A percentile compares a stretch with the other conserved stretches of the same genome.
Evolutionary conservation across 2,329 filamentous ascomycete species (phyloP).

Genomic region (Sordariomycetes sp.): DNA sequence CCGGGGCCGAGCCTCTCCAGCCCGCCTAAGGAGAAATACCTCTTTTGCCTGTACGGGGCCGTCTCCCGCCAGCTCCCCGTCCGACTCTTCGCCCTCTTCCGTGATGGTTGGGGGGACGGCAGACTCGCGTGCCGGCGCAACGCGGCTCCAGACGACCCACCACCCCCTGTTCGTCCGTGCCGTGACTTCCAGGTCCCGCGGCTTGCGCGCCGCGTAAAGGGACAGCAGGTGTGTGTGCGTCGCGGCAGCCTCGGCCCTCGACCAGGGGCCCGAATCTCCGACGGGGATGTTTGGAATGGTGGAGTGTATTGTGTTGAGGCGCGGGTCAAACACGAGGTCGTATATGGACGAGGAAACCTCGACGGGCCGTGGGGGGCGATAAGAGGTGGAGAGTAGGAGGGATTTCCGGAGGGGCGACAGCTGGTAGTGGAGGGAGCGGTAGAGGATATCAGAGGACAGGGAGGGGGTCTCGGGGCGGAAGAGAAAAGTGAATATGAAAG

Average conservation of each 20-base stretch:
- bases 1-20: constrained; percentile 33
- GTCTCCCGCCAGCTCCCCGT: background rate
- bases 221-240: constrained; percentile 52
- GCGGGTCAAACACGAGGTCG: constrained; percentile 50
- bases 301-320: constrained; percentile 41
- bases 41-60: constrained; percentile 30
- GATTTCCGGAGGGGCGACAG: constrained; percentile 44
- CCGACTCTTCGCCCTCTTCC: background rate
- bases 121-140: background rate
- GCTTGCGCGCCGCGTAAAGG: constrained; percentile 25
- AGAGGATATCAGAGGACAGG: constrained; percentile 39
- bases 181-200: constrained; percentile 40
- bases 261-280: constrained; percentile 29
- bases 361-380: constrained; percentile 36
- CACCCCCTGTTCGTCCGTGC: constrained; percentile 54
- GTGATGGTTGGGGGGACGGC: background rate
- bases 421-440: constrained; percentile 47
- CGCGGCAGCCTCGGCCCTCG: constrained; percentile 47
- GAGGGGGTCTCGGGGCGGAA: constrained; percentile 43
- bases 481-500: constrained; percentile 67
- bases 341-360: constrained; percentile 27
- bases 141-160: constrained; percentile 56
- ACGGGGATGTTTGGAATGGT: constrained; percentile 55
- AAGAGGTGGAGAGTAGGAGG: constrained; percentile 40
- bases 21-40: constrained; percentile 46